Percentiles rank a stretch among this genome's conserved stretches.
Conservation (phyloP, 306 rosid genomes). For the Fagus sylvatica region DNA sequence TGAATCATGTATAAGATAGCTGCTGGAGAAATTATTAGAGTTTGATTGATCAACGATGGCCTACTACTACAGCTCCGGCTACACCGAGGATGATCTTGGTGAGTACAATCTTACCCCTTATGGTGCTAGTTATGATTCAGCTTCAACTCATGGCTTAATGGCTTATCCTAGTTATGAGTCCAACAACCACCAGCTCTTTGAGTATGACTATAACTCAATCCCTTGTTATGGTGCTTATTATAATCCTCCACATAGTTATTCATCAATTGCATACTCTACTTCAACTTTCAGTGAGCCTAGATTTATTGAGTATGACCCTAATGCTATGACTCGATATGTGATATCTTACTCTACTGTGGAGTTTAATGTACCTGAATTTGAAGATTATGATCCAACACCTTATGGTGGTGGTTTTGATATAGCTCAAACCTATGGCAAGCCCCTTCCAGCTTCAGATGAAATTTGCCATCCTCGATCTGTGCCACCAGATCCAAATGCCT, state of each 20-base stretch:
- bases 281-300: slow-evolving; percentile 46
- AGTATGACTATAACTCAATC: slow-evolving; percentile 49
- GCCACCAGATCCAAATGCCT: slow-evolving; percentile 5
- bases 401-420: slow-evolving; percentile 78
- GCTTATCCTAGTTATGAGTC: slow-evolving; percentile 36
- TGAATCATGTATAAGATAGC: background rate
- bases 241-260: slow-evolving; percentile 26
- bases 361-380: slow-evolving; percentile 58
- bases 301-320: slow-evolving; percentile 45
- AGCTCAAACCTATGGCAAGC: slow-evolving; percentile 63
- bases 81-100: slow-evolving; percentile 39
- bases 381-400: slow-evolving; percentile 83
- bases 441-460: slow-evolving; percentile 67
- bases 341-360: slow-evolving; percentile 53
- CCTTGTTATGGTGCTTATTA: slow-evolving; percentile 22
- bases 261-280: slow-evolving; percentile 45
- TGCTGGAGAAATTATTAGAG: background rate
- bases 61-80: slow-evolving; percentile 47
- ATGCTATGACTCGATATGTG: slow-evolving; percentile 40
- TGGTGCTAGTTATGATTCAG: slow-evolving; percentile 5
- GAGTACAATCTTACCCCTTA: slow-evolving; percentile 52
- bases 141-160: slow-evolving; percentile 27
- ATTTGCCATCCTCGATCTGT: slow-evolving; percentile 65
- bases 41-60: slow-evolving; percentile 50
- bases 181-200: slow-evolving; percentile 43